Evolutionary conservation across 208 protist genomes (phyloP).

Genomic region (Leishmania aethiopica): DNA sequence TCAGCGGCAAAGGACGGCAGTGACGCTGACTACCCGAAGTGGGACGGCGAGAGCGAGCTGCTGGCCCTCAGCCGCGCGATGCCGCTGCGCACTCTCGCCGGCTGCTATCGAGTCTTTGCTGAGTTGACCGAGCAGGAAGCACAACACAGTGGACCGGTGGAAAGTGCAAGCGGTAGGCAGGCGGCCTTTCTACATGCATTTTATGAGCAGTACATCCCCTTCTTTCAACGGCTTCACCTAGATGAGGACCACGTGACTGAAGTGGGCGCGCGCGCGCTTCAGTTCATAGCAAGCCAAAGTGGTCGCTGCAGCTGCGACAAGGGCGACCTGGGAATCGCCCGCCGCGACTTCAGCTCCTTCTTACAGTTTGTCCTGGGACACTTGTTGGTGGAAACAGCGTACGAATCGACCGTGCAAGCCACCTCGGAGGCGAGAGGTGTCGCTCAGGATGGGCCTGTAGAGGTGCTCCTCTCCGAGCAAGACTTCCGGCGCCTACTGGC

Average conservation of each 20-base stretch:
- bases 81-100: conserved; percentile 23
- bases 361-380: conserved; percentile 37
- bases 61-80: conserved; percentile 27
- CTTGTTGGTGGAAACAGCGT: conserved; percentile 31
- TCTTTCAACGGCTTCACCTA: conserved; percentile 23
- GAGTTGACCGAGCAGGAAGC: conserved; percentile 13
- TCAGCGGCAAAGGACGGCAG: neutral
- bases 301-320: conserved; percentile 9
- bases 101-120: conserved; percentile 29
- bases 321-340: conserved; percentile 13
- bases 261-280: conserved; percentile 23
- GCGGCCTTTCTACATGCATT: conserved; percentile 26
- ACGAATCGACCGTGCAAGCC: conserved; percentile 14
- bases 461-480: conserved; percentile 27
- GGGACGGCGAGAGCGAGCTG: conserved; percentile 14
- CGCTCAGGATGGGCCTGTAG: neutral
- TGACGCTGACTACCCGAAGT: conserved; percentile 9
- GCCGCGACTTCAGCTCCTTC: conserved; percentile 38
- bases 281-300: conserved; percentile 14
- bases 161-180: neutral
- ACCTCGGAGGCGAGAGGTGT: neutral
- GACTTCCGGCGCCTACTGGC: conserved; percentile 17
- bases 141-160: neutral
- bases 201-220: conserved; percentile 24
- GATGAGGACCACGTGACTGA: conserved; percentile 14